phyloP scores from a whole-genome alignment of 1,139 yeast species.

The Sugiyamaella sp. region DNA sequence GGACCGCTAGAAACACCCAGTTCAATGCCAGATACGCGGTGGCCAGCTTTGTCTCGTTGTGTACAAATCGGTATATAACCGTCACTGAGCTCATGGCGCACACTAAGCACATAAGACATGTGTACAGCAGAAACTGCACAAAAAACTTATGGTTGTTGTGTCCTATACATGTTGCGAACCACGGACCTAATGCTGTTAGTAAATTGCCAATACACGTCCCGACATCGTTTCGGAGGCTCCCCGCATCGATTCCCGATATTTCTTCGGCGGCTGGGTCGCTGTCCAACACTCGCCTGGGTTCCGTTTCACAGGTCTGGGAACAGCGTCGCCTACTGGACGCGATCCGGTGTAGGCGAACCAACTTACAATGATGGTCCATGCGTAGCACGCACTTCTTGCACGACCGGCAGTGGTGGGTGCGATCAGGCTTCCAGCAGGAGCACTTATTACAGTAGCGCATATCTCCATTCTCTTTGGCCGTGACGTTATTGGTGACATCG shows the following conservation, averaged over 20 bases:
- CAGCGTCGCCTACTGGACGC: too few species aligned
- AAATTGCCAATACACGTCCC: not conserved
- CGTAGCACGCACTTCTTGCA: constrained; percentile 45
- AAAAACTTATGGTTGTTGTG: constrained; percentile 77
- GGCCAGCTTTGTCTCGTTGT: constrained; percentile 40
- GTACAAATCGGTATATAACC: constrained; percentile 56
- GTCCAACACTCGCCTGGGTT: too few species aligned
- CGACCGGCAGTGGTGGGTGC: constrained; percentile 52
- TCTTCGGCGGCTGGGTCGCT: too few species aligned
- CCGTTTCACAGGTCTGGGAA: too few species aligned
- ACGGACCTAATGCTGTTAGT: constrained; percentile 53
- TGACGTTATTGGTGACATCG: constrained; percentile 41
- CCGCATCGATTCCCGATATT: not conserved
- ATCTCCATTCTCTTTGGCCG: constrained; percentile 50
- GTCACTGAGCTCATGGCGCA: constrained; percentile 47
- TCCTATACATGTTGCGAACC: constrained; percentile 93
- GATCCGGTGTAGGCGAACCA: not conserved
- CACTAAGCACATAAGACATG: constrained; percentile 52
- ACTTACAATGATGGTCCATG: constrained; percentile 75
- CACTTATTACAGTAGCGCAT: constrained; percentile 73
- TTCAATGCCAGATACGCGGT: constrained; percentile 56
- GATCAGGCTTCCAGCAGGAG: constrained; percentile 86
- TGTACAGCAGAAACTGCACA: constrained; percentile 69
- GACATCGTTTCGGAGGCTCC: too few species aligned
- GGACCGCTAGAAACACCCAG: constrained; percentile 59